These are phyloP conservation scores for Suillus occidentalis DNA, from an alignment of 768 basidiomycete species.

Conservation along the genomic window DNA sequence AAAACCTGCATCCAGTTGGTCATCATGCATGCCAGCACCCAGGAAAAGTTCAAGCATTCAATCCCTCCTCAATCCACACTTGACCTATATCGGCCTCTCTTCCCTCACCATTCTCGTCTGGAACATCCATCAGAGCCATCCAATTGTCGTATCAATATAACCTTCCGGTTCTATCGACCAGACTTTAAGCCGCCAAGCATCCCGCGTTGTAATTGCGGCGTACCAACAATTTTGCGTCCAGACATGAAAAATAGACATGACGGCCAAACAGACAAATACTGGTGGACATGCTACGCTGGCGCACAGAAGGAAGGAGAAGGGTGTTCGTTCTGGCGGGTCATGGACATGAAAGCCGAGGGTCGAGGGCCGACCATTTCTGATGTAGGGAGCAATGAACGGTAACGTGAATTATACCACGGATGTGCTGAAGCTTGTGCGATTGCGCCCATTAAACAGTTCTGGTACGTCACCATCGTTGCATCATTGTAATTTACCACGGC, in stretches of 20 bases:
- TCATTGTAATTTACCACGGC: background rate
- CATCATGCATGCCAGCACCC: slow-evolving; percentile 87
- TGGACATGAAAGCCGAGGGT: slow-evolving; percentile 70
- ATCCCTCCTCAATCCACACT: slow-evolving; percentile 71
- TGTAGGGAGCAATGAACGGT: slow-evolving; percentile 3
- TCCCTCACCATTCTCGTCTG: slow-evolving; percentile 34
- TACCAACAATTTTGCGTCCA: slow-evolving; percentile 68
- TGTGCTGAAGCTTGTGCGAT: too few species aligned
- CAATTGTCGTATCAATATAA: slow-evolving; percentile 80
- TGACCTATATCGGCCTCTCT: slow-evolving; percentile 68
- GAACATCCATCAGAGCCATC: slow-evolving; percentile 41
- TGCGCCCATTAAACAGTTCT: background rate
- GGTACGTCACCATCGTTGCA: background rate
- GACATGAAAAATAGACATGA: slow-evolving; percentile 77
- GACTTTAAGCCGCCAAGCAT: slow-evolving; percentile 68
- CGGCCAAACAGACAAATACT: slow-evolving; percentile 58
- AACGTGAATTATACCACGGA: background rate
- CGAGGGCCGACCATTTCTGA: slow-evolving; percentile 49
- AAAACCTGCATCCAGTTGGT: slow-evolving; percentile 46
- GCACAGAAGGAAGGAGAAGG: slow-evolving; percentile 85
- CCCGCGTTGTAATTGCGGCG: slow-evolving; percentile 71
- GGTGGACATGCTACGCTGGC: slow-evolving; percentile 77
- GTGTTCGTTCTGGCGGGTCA: slow-evolving; percentile 70
- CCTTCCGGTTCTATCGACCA: slow-evolving; percentile 84
- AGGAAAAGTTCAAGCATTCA: slow-evolving; percentile 80